Base-by-base conservation (phyloP, 352 stramenopile genomes). In the Phytophthora ramorum region DNA sequence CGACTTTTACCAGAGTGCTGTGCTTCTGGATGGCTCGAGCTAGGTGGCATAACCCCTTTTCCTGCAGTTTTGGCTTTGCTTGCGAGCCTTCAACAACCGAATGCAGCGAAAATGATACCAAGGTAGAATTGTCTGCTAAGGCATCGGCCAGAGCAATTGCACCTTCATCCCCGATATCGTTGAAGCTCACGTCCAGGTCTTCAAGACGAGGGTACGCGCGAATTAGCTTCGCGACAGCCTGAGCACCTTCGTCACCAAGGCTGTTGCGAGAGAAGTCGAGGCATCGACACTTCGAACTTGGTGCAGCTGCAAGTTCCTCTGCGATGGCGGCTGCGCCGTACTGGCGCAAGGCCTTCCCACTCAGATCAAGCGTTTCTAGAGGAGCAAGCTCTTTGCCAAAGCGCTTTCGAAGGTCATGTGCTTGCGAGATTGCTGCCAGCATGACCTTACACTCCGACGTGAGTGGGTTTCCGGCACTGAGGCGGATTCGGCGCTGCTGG, bases 131-230 rank as follows among this genome's bases (percentile, higher is more conserved):
- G 6, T 58, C 37, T 2, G 24, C 37, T 12, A 93, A 44, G 9
- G 78, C 75, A 14, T 87, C 69, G 1, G 75, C 80, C 1, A 93
- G 40, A 2, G 52, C 73, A 10, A 63, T 43, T 1, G 73, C 77
- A 9, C 85, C 85, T 17, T 49, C 38, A 56, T 93, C 79, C 1
- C 81, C 79, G 58, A 93, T 91, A 52, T 84, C 79, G 54, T 93
- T 93, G 58, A 87, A 85, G 58, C 85, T 91, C 20, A 93, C n/a
- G 37, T 92, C 77, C 7, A 93, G 61, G 8, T 76, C 73, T 26
- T 70, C 63, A 3, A 93, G 62, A 1, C 14, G 58, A 2, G 66
- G 19, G 44, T 84, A 85, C 0, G 49, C 20, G 4, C 58, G 41
- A 4, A 93, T 46, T 2, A 91, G 50, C 38, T 55, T 64, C 1